Conservation (phyloP, 2,329 filamentous ascomycete genomes). For the Botrytis sinoallii region DNA sequence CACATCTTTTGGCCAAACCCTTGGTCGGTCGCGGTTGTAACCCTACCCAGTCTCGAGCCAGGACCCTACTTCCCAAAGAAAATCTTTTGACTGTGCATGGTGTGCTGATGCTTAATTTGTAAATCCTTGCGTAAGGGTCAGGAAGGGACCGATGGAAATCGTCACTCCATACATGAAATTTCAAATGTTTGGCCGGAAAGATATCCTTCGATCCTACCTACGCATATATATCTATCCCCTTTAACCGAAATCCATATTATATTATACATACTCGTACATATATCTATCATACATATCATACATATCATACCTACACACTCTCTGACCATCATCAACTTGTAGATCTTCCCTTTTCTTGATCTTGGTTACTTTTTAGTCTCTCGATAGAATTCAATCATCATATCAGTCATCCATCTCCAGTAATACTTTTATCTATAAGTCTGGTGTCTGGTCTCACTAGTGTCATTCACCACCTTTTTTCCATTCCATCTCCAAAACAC, state of each 20-base stretch:
- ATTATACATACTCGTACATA: too few species aligned
- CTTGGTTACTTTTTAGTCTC: not conserved
- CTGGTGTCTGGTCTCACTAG: not conserved
- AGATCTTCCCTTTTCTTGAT: conserved; percentile 1
- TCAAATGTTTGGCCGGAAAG: not conserved
- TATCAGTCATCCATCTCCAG: not conserved
- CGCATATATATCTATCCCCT: not conserved
- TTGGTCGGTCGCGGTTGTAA: not conserved
- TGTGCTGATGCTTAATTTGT: not conserved
- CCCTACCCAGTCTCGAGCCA: not conserved
- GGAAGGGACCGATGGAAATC: conserved; percentile 4
- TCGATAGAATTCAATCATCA: not conserved
- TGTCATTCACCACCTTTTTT: not conserved
- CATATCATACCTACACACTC: not conserved
- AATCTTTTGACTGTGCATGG: not conserved
- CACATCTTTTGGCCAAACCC: not conserved
- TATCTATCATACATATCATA: not conserved
- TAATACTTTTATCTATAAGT: not conserved
- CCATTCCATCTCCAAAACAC: not conserved
- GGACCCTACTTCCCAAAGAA: not conserved
- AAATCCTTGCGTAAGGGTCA: not conserved
- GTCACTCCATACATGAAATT: not conserved
- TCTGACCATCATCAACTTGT: not conserved
- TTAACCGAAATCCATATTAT: not conserved
- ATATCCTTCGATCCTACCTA: not conserved